These are phyloP conservation scores for Clathrus columnatus DNA, from an alignment of 768 basidiomycete genomes.

Conservation along the genomic window DNA sequence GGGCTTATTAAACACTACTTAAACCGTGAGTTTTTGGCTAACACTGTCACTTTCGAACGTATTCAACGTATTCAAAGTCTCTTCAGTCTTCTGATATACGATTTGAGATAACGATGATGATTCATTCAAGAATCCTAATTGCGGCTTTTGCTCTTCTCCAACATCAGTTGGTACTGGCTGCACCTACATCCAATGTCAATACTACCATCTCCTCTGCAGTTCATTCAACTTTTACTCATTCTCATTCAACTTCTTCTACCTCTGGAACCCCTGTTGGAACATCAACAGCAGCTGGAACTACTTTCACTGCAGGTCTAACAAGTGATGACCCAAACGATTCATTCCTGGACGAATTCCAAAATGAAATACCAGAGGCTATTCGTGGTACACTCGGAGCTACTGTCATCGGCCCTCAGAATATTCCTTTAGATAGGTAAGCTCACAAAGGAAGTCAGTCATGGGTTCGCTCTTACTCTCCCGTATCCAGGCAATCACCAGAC, in stretches of 20 bases:
- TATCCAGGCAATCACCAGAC: slow-evolving; percentile 40
- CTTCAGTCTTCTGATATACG: no score
- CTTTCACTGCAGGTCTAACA: neutral
- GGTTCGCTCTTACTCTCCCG: neutral
- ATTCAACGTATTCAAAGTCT: no score
- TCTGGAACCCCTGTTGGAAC: neutral
- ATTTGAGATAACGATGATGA: no score
- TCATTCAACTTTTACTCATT: neutral
- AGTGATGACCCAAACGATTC: slow-evolving; percentile 7
- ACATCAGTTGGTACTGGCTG: neutral
- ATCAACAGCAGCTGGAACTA: neutral
- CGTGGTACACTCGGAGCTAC: slow-evolving; percentile 35
- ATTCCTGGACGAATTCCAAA: slow-evolving; percentile 7
- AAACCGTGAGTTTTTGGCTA: no score
- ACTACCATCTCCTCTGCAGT: neutral
- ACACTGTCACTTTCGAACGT: no score
- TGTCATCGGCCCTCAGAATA: slow-evolving; percentile 51
- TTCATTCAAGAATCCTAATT: neutral
- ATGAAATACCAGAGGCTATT: slow-evolving; percentile 31
- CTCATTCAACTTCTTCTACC: neutral
- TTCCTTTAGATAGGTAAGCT: slow-evolving; percentile 39
- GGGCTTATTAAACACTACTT: no score
- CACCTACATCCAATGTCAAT: neutral
- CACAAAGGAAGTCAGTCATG: no score
- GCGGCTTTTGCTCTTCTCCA: neutral